phyloP scores from a whole-genome alignment of 306 rosid genomes.

The Nissolia schottii region DNA sequence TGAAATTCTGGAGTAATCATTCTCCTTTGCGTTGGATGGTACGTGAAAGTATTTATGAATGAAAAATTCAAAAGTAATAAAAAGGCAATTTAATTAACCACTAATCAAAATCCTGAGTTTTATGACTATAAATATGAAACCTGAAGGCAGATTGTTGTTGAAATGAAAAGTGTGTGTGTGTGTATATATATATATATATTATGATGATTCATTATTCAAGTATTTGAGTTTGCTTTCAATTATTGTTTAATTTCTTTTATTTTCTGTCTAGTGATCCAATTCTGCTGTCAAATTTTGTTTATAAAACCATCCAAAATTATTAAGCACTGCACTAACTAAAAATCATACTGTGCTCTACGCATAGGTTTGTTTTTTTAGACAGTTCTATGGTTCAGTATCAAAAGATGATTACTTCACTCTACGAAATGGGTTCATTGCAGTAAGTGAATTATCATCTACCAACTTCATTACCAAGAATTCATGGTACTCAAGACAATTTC shows the following conservation, averaged over 20 bases:
- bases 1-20: conserved; percentile 45
- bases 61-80: neutral
- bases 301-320: neutral
- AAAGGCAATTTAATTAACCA: neutral
- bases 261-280: too few species aligned
- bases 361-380: conserved; percentile 53
- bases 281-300: too few species aligned
- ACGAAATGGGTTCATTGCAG: conserved; percentile 59
- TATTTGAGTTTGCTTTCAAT: neutral
- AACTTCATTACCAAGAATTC: neutral
- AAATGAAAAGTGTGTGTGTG: too few species aligned
- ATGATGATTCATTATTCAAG: too few species aligned
- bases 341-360: neutral
- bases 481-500: conserved; percentile 1
- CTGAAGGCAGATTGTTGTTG: too few species aligned
- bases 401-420: conserved; percentile 64
- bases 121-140: neutral
- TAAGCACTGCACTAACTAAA: neutral
- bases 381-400: conserved; percentile 53
- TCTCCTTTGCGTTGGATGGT: conserved; percentile 63
- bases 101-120: neutral
- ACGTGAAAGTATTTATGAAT: conserved; percentile 15
- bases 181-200: too few species aligned
- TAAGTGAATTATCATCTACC: conserved; percentile 29
- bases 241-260: neutral